Evolutionary conservation across 768 basidiomycete species (phyloP), one percentile per base, ranked within the genome.

Genomic region (Tylopilus plumbeoviolaceoides): DNA sequence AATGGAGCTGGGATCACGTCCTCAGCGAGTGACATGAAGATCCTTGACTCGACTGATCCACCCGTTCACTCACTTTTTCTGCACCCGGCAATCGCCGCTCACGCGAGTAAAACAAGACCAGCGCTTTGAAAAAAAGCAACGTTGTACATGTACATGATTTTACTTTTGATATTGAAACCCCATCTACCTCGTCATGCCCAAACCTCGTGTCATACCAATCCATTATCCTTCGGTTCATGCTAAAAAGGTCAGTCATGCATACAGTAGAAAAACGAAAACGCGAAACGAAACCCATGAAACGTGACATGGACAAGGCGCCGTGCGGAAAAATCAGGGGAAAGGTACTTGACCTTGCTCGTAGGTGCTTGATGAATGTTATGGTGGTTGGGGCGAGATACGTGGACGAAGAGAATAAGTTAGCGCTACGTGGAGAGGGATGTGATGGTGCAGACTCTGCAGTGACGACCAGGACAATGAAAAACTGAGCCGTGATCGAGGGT

Each of bases 241-340:
- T 69, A 38, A 56, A 70, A 69, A 60, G 57, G 66, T 71, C 46
- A 71, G 70, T 59, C 51, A 59, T 48, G 36, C 45, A 55, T 48
- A 59, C 59, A 51, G 43, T 49, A 51, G 36, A 59, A 50, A 50
- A 42, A 15, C 20, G 33, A 53, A 35, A 9, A 42, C 17, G 18
- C 20, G 23, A 55, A 50, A 45, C 25, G 51, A n/a, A 33, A 33
- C 31, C 28, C 42, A 30, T 20, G 36, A 33, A 50, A 44, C 11
- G n/a, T n/a, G 25, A n/a, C 8, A 54, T 44, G 14, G 45, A 44
- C 30, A 49, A 49, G 21, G 42, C 5, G 31, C 40, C 15, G 18
- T 23, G 46, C 36, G 38, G 38, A 44, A 48, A 17, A 48, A 50
- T 36, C 8, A 18, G 38, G 23, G 27, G 39, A 57, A 61, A 66